Base-by-base conservation (phyloP, 352 stramenopile species). In the Phytopythium boreale region DNA sequence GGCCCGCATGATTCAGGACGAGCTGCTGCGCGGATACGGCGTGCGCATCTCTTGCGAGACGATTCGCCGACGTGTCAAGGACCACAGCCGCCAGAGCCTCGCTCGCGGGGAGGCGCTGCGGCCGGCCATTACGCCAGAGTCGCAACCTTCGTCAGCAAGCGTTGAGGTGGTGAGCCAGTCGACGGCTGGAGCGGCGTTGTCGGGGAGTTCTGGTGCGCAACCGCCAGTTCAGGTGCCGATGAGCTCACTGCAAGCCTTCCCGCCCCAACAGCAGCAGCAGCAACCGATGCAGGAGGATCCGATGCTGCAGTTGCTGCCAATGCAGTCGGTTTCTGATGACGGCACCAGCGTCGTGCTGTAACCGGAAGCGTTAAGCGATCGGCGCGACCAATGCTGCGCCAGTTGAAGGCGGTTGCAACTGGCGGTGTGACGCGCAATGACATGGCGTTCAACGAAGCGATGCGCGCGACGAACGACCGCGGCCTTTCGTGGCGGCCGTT, bases 11-110 rank as follows among this genome's bases (percentile, higher is more conserved):
- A 86, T 89, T 56, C 80, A 90, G 61, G 70, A 85, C 36, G 74
- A 88, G 62, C 60, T 89, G 11, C 57, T 76, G 47, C 66, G 51
- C 15, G 71, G 65, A 17, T 87, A 79, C 51, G 74, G 75, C 19
- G 76, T 91, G 39, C 77, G 69, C 11, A 74, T 91, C 43, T 88
- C 80, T 14, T 91, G 82, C 58, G 82, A 91, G 66, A 91, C 76
- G 4, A 87, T 91, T 50, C 80, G 82, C 11, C 75, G 82, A 1
- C 80, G 82, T 19, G 79, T 92, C 19, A 86, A 87, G 41, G 77
- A 89, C 51, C 73, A 87, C 68, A 87, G 72, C 56, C 72, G 71
- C 10, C 72, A 81, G 59, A 70, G 58, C 26, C 41, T 70, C 37
- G 52, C 34, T 27, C 52, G 34, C 27, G 52, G 52, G 0, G 24